Evolutionary conservation across 345 rosid species (phyloP).

Genomic region (Cardiospermum halicacabum): DNA sequence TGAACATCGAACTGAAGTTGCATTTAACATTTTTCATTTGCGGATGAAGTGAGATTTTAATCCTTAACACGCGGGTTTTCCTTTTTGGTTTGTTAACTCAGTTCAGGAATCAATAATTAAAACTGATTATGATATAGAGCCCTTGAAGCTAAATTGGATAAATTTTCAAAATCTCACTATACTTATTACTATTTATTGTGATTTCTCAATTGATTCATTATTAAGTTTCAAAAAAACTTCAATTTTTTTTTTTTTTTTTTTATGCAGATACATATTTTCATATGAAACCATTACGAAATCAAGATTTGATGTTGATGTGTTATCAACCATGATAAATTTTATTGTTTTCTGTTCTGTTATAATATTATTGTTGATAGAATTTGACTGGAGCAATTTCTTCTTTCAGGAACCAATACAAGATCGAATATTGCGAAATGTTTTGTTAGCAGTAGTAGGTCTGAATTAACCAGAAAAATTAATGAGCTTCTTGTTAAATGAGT

Average conservation of each 20-base stretch:
- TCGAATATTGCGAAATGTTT: slow-evolving; percentile 71
- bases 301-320: slow-evolving; percentile 54
- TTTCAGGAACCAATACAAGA: slow-evolving; percentile 72
- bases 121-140: too few species aligned
- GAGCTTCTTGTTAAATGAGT: neutral
- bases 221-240: neutral
- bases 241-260: neutral
- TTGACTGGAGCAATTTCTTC: slow-evolving; percentile 10
- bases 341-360: neutral
- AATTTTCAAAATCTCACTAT: too few species aligned
- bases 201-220: too few species aligned
- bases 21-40: too few species aligned
- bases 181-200: too few species aligned
- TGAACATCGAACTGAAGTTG: too few species aligned
- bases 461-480: slow-evolving; percentile 13
- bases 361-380: neutral
- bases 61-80: too few species aligned
- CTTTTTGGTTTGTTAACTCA: too few species aligned
- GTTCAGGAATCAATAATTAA: too few species aligned
- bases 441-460: slow-evolving; percentile 50
- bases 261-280: slow-evolving; percentile 71
- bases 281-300: slow-evolving; percentile 83
- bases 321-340: slow-evolving; percentile 39
- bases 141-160: too few species aligned
- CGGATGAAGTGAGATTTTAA: too few species aligned